Conservation (phyloP, 805 yeast genomes). For the Starmerella kuoi region DNA sequence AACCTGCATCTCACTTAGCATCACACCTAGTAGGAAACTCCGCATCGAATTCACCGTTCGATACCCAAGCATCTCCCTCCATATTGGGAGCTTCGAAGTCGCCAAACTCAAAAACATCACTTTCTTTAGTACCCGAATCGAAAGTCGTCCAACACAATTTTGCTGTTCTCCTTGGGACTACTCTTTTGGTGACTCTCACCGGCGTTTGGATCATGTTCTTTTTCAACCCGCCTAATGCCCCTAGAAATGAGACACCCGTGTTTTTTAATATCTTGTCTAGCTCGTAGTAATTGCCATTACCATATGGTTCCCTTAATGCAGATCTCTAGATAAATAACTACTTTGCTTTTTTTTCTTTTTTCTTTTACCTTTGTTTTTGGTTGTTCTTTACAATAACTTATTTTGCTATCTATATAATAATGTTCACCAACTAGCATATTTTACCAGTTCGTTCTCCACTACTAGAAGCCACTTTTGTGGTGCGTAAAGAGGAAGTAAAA, state of each 20-base stretch:
- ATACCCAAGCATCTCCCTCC: background rate
- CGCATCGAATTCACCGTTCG: background rate
- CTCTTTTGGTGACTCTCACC: slow-evolving; percentile 19
- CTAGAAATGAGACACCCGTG: slow-evolving; percentile 12
- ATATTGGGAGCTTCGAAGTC: background rate
- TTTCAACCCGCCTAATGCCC: slow-evolving; percentile 23
- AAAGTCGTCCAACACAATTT: slow-evolving; percentile 16
- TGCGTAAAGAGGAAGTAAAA: slow-evolving; percentile 15
- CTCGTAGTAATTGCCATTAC: background rate
- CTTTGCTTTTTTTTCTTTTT: too few relatives aligned
- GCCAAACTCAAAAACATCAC: background rate
- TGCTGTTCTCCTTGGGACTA: slow-evolving; percentile 19
- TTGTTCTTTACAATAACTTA: background rate
- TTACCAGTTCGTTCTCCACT: too few relatives aligned
- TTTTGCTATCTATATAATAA: background rate
- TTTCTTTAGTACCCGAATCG: slow-evolving; percentile 1
- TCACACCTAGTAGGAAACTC: too few relatives aligned
- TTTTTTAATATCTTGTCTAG: slow-evolving; percentile 5
- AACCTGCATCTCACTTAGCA: background rate
- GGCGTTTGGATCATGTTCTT: slow-evolving; percentile 24
- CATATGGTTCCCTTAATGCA: background rate
- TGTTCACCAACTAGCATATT: too few relatives aligned
- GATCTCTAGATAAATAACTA: background rate
- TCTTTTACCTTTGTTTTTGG: background rate
- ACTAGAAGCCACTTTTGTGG: too few relatives aligned